Conservation (phyloP, 164 flowering plant genomes). For the Berberis thunbergii region DNA sequence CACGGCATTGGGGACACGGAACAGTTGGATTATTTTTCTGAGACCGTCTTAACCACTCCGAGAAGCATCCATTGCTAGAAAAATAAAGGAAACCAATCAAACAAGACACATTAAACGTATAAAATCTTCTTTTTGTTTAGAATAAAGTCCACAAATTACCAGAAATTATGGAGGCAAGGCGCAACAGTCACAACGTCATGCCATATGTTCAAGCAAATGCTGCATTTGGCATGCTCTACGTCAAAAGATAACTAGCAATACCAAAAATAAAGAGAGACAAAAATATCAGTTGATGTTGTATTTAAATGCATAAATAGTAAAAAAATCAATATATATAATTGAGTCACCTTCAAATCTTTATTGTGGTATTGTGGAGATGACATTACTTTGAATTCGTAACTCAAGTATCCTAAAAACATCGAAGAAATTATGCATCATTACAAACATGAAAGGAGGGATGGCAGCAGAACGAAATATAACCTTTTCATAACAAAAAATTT, state of each 20-base stretch:
- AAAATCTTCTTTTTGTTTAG: too few species aligned
- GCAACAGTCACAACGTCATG: conserved; percentile 93
- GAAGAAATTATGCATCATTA: conserved; percentile 2
- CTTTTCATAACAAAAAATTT: neutral
- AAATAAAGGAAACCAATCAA: neutral
- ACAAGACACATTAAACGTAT: neutral
- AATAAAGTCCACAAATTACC: conserved; percentile 25
- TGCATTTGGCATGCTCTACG: conserved; percentile 73
- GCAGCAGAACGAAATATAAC: neutral
- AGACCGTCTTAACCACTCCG: conserved; percentile 84
- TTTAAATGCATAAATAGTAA: neutral
- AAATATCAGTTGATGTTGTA: neutral
- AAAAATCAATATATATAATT: neutral
- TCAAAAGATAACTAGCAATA: conserved; percentile 51
- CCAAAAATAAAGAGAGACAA: conserved; percentile 4
- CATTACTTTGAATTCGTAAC: conserved; percentile 47
- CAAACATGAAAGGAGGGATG: neutral
- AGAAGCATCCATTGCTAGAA: conserved; percentile 90
- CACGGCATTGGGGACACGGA: conserved; percentile 86
- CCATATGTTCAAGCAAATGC: conserved; percentile 89
- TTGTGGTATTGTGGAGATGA: conserved; percentile 23
- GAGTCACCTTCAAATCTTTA: conserved; percentile 41
- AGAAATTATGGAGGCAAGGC: conserved; percentile 93
- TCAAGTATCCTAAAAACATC: conserved; percentile 36
- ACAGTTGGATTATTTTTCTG: conserved; percentile 47